Percentiles rank a stretch among this genome's conserved stretches.
These are phyloP conservation scores for Symmetrospora coprosmae DNA, from an alignment of 768 basidiomycete species.

Conservation along the genomic window DNA sequence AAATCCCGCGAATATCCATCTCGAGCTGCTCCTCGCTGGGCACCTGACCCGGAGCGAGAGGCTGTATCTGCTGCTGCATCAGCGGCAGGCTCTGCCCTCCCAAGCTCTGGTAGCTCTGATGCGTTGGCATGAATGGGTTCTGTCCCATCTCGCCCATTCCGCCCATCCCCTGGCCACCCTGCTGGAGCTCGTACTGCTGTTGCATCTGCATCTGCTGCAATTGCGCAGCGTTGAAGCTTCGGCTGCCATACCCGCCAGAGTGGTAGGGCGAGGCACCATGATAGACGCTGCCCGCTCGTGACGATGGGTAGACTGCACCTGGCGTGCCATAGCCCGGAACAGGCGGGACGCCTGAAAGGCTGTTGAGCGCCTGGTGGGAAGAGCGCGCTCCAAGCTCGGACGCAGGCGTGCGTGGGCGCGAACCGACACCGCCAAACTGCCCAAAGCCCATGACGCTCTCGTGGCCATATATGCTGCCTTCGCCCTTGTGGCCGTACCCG, in stretches of 20 bases:
- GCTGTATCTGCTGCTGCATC: not conserved
- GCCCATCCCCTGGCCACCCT: not conserved
- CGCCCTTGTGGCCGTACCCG: not conserved
- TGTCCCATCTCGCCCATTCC: constrained; percentile 12
- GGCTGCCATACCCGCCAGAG: not conserved
- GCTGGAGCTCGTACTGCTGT: not conserved
- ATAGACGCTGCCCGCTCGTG: not conserved
- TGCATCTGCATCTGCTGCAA: not conserved
- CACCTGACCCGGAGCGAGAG: not conserved
- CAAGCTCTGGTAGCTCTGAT: not conserved
- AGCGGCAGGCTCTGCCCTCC: not conserved
- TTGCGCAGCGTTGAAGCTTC: not conserved
- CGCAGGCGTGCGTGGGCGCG: constrained; percentile 11
- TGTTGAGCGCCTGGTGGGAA: constrained; percentile 15
- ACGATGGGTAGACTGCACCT: not conserved
- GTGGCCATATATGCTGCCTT: constrained; percentile 30
- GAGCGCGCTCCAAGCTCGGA: constrained; percentile 12
- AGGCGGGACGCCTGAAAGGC: not conserved
- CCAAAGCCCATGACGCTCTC: constrained; percentile 21
- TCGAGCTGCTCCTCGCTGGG: constrained; percentile 33
- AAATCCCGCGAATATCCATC: constrained; percentile 51
- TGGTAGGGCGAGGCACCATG: not conserved
- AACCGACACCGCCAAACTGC: not conserved
- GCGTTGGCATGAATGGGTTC: constrained; percentile 4
- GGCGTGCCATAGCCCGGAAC: constrained; percentile 4